phyloP scores from a whole-genome alignment of 306 rosid species.

The peach (Prunus persica) region DNA sequence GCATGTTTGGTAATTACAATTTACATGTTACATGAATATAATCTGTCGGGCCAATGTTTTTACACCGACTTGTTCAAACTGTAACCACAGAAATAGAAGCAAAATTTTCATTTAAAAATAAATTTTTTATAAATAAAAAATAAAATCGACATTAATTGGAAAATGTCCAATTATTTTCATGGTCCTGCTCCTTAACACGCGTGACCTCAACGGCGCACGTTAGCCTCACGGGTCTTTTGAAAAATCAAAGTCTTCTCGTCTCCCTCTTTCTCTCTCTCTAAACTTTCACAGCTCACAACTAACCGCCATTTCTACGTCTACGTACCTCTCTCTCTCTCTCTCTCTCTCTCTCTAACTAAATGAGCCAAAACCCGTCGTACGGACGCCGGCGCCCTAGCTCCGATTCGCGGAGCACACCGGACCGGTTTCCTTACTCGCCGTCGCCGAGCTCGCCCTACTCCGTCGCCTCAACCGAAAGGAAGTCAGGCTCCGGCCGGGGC shows the following conservation, averaged over 20 bases:
- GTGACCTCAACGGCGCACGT: conserved; percentile 7
- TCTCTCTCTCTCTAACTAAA: conserved; percentile 6
- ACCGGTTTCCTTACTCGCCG: conserved; percentile 17
- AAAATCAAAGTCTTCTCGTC: conserved; percentile 18
- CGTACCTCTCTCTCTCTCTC: not conserved
- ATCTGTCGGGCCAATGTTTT: not conserved
- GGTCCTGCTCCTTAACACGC: not conserved
- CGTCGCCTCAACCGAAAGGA: conserved; percentile 20
- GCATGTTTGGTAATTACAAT: not conserved
- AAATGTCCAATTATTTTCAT: not conserved
- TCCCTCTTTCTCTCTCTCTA: not conserved
- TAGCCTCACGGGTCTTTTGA: not conserved
- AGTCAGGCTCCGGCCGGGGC: conserved; percentile 31
- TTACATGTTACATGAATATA: not conserved
- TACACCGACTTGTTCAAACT: not conserved
- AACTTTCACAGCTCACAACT: not conserved
- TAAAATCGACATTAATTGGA: not conserved
- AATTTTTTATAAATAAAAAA: not conserved
- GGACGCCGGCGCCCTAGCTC: conserved; percentile 35
- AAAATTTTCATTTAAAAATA: not conserved
- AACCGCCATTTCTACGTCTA: conserved; percentile 25
- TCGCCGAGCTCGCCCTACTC: conserved; percentile 39
- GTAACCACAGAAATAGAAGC: not conserved
- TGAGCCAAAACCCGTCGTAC: conserved; percentile 21
- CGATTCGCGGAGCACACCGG: conserved; percentile 32